Evolutionary conservation across 2,329 filamentous ascomycete genomes (phyloP), one percentile per base, ranked within the genome.

Genomic region (Trichothecium sympodiale): DNA sequence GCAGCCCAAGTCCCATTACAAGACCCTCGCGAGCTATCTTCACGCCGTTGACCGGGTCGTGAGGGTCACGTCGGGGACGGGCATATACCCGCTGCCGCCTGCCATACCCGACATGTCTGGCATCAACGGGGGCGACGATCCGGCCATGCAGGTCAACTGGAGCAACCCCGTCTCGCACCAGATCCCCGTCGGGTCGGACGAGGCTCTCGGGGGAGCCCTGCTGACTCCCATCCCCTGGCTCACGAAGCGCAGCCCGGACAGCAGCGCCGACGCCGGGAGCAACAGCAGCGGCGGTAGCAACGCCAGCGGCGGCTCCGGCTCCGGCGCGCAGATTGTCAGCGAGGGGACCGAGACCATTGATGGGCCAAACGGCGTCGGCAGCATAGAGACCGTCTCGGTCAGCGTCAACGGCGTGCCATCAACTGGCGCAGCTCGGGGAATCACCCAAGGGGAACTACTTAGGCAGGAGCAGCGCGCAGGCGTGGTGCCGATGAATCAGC

Each of bases 181-280:
- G 16, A 20, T 59, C 43, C 56, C 63, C 10, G 63, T 89, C 6
- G 88, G 86, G 2, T 86, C 83, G 33, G 89, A 96, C 48, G 89
- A 95, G 54, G 82, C 81, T 10, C 65, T 96, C 2, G 89, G 89
- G 16, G 91, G 91, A 6, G 91, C 91, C 0, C 67, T 95, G 14
- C 67, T 98, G 34, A 96, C 89, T 1, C 91, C 89, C 1, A 96
- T 98, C 38, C 84, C 88, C 0, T 98, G 91, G 91, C 64, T 96
- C 34, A 67, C 60, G 17, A 58, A 62, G 29, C 52, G 46, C 27
- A 55, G 53, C 20, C 51, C 54, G 4, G 52, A 56, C 36, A 52
- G 45, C 12, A 50, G 38, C 8, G 26, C 36, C 9, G 38, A 28
- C 12, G 38, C 32, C 12, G 40, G 15, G 25, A 33, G 39, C 20